Evolutionary conservation across 257 asterid species (phyloP).

Genomic region (Forsythia suspensa): DNA sequence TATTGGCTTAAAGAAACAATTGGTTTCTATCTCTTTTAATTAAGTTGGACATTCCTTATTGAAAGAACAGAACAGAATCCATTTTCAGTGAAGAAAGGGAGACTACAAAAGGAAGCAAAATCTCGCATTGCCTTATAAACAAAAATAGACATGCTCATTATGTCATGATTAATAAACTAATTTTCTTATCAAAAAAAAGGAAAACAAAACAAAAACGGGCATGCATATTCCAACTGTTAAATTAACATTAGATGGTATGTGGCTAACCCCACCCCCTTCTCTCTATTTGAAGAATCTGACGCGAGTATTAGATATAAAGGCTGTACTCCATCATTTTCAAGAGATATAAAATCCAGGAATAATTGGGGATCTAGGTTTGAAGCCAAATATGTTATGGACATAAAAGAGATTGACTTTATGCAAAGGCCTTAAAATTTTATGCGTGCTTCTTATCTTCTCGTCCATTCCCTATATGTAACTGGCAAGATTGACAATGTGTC

Average conservation of each 20-base stretch:
- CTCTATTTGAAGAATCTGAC: background rate
- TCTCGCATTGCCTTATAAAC: background rate
- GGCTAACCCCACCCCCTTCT: background rate
- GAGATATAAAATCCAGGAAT: background rate
- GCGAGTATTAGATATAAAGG: background rate
- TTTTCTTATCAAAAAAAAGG: background rate
- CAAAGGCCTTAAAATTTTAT: background rate
- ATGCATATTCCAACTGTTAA: background rate
- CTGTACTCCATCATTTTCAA: background rate
- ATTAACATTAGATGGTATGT: background rate
- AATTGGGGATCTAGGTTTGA: background rate
- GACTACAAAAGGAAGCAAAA: background rate
- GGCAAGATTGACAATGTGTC: background rate
- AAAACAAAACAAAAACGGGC: background rate
- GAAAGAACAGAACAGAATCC: background rate
- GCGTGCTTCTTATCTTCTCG: background rate
- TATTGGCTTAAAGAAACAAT: background rate
- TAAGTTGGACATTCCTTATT: background rate
- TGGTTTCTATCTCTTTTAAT: background rate
- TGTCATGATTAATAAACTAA: background rate
- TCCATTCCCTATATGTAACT: background rate
- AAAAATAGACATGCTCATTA: background rate
- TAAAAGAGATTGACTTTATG: background rate
- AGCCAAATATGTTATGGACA: background rate
- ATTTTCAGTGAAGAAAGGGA: background rate